These are phyloP conservation scores for Mimosa pudica DNA, from an alignment of 306 rosid species.

Conservation along the genomic window DNA sequence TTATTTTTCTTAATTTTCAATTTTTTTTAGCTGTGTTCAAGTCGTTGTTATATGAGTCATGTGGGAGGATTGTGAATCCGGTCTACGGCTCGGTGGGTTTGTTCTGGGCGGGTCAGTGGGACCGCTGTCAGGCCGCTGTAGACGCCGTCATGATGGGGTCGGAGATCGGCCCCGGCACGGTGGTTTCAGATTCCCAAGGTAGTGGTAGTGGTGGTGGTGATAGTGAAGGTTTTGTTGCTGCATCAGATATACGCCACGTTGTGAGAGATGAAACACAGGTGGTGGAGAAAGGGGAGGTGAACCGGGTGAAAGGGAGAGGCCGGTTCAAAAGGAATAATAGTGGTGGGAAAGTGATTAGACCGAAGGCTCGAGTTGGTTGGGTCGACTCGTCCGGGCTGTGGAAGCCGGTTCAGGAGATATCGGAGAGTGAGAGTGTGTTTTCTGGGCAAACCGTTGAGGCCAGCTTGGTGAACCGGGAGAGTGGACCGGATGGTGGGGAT, in stretches of 20 bases:
- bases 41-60: slow-evolving; percentile 66
- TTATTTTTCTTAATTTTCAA: too few species aligned
- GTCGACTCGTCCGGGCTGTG: not conserved
- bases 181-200: not conserved
- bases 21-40: slow-evolving; percentile 47
- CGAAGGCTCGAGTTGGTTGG: slow-evolving; percentile 18
- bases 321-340: slow-evolving; percentile 40
- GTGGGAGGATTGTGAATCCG: slow-evolving; percentile 74
- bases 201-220: not conserved
- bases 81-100: slow-evolving; percentile 66
- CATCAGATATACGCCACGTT: slow-evolving; percentile 53
- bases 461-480: slow-evolving; percentile 16
- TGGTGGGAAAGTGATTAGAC: not conserved
- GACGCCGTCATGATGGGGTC: slow-evolving; percentile 52
- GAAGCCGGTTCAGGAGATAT: not conserved
- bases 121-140: slow-evolving; percentile 65
- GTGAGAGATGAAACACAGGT: slow-evolving; percentile 2
- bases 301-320: slow-evolving; percentile 19
- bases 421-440: slow-evolving; percentile 27
- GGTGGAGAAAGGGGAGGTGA: not conserved
- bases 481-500: not conserved
- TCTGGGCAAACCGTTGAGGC: slow-evolving; percentile 33
- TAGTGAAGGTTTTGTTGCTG: not conserved
- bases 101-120: slow-evolving; percentile 55
- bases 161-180: slow-evolving; percentile 2